A percentile compares a stretch with the other conserved stretches of the same genome.
Conservation (phyloP, 2,329 filamentous ascomycete genomes). For the Cyphellophora europaea region DNA sequence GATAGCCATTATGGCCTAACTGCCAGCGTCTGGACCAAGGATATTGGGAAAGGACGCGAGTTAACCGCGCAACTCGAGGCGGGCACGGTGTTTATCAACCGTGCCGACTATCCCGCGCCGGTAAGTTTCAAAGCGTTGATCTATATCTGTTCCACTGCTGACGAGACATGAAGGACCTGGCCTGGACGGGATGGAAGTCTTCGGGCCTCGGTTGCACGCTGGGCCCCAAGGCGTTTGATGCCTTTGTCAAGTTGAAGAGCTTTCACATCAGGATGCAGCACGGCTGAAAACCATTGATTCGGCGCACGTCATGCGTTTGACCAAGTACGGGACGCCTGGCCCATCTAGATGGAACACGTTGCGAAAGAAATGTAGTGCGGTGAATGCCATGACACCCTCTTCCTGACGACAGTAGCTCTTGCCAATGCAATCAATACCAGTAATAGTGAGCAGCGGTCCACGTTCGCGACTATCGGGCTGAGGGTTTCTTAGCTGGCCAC, state of each 20-base stretch:
- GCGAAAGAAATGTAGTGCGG: too few relatives aligned
- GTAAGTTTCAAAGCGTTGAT: constrained; percentile 50
- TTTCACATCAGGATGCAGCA: constrained; percentile 87
- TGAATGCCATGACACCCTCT: too few relatives aligned
- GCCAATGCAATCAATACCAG: too few relatives aligned
- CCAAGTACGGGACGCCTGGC: too few relatives aligned
- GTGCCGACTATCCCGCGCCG: constrained; percentile 74
- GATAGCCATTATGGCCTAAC: constrained; percentile 67
- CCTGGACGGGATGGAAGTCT: constrained; percentile 92
- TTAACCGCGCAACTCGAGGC: constrained; percentile 6
- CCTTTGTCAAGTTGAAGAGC: constrained; percentile 90
- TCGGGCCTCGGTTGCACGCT: constrained; percentile 82
- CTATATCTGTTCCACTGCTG: background rate
- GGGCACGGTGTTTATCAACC: constrained; percentile 9
- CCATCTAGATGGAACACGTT: too few relatives aligned
- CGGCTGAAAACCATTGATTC: too few relatives aligned
- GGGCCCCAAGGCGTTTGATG: constrained; percentile 78
- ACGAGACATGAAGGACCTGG: constrained; percentile 54
- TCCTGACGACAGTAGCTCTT: too few relatives aligned
- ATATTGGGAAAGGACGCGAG: constrained; percentile 2
- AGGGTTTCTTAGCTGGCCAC: too few relatives aligned
- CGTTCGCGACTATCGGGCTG: too few relatives aligned
- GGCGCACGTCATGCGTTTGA: too few relatives aligned
- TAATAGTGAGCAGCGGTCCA: too few relatives aligned
- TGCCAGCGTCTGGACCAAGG: constrained; percentile 5